These are phyloP conservation scores for Brasenia schreberi DNA, from an alignment of 164 flowering plant genomes.

Conservation along the genomic window DNA sequence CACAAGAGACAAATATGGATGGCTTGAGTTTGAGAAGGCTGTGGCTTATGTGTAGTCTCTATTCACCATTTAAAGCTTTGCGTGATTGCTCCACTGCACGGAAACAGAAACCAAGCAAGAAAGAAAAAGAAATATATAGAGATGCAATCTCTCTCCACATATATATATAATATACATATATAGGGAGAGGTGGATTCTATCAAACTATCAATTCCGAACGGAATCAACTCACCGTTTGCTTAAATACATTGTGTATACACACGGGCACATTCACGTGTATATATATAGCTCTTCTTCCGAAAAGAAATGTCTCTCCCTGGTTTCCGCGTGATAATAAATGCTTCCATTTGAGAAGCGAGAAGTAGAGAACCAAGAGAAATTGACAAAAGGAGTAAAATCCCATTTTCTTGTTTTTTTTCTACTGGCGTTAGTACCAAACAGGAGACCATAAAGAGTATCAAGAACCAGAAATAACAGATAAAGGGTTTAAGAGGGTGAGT, in stretches of 20 bases:
- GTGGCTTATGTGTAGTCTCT: constrained; percentile 7
- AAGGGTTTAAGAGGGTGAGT: constrained; percentile 2
- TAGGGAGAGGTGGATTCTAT: not conserved
- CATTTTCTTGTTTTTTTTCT: not conserved
- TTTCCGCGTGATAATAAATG: not conserved
- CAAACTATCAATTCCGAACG: too few relatives aligned
- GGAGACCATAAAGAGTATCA: constrained; percentile 5
- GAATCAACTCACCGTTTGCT: too few relatives aligned
- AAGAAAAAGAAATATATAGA: not conserved
- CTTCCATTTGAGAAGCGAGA: not conserved
- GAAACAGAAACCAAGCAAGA: constrained; percentile 3
- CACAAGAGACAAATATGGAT: constrained; percentile 26
- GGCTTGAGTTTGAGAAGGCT: constrained; percentile 7
- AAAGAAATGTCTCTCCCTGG: too few relatives aligned
- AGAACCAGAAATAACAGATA: not conserved
- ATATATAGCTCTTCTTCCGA: not conserved
- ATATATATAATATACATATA: too few relatives aligned
- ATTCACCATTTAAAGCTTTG: constrained; percentile 44
- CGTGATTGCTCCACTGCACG: constrained; percentile 18
- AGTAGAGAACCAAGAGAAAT: not conserved
- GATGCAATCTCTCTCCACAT: not conserved
- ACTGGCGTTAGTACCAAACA: not conserved
- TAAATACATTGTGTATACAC: too few relatives aligned
- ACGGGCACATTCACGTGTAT: not conserved
- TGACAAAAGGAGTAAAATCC: not conserved